Conservation (phyloP, 2,329 filamentous ascomycete genomes). For the Arachnopeziza araneosa region DNA sequence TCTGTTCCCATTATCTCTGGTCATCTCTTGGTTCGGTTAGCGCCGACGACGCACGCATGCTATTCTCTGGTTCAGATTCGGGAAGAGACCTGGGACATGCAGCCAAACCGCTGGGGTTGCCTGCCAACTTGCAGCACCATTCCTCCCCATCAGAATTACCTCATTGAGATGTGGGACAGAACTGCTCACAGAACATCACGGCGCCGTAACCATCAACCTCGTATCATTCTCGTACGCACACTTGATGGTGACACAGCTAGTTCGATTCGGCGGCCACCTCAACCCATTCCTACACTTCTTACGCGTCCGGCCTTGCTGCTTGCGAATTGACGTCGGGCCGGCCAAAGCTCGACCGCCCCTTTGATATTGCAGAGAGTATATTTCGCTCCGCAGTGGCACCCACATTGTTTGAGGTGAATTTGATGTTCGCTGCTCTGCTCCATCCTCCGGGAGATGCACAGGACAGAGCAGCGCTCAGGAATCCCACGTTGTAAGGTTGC, state of each 20-base stretch:
- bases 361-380: not conserved
- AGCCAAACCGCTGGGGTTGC: not conserved
- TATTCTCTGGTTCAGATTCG: not conserved
- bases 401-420: not conserved
- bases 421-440: not conserved
- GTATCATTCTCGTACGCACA: no score
- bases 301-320: not conserved
- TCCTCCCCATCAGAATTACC: not conserved
- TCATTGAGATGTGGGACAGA: not conserved
- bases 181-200: no score
- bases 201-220: no score
- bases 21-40: not conserved
- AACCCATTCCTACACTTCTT: not conserved
- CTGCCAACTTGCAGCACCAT: not conserved
- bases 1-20: slow-evolving; percentile 1
- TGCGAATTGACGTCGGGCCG: not conserved
- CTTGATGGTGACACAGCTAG: no score
- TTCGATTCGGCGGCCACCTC: no score
- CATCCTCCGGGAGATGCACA: not conserved
- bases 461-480: not conserved
- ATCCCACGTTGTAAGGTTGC: not conserved
- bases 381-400: no score
- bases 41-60: not conserved
- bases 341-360: not conserved
- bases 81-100: not conserved